A percentile compares a stretch with the other conserved stretches of the same genome.
Evolutionary conservation across 805 yeast genomes (phyloP).

Genomic region (Sugiyamaella smithiae): DNA sequence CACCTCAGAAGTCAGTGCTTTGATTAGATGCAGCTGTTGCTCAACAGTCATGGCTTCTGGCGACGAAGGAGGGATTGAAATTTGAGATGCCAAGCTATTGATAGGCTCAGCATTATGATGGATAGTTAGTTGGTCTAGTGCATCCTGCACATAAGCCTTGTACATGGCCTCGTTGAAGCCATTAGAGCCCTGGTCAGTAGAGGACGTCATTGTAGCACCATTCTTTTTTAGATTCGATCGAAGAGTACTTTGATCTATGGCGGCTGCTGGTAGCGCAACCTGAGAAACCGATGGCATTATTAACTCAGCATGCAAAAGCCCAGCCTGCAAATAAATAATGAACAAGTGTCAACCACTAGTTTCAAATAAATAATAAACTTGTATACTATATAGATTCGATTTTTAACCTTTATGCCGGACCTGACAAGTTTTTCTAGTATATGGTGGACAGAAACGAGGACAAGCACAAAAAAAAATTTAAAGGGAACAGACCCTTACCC

Average conservation of each 20-base stretch:
- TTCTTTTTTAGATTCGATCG: background rate
- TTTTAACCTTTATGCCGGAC: too few relatives aligned
- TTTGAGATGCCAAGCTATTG: conserved; percentile 57
- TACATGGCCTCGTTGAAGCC: conserved; percentile 19
- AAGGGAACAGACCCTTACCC: background rate
- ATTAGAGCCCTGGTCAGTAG: background rate
- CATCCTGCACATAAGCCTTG: conserved; percentile 54
- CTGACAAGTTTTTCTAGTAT: too few relatives aligned
- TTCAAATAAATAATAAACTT: too few relatives aligned
- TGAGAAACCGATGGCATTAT: conserved; percentile 3
- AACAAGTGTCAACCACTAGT: too few relatives aligned
- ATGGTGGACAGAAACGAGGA: too few relatives aligned
- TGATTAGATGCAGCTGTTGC: conserved; percentile 55
- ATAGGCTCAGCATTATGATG: conserved; percentile 53
- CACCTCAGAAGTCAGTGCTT: conserved; percentile 59
- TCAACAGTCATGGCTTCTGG: conserved; percentile 52
- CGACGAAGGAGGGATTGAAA: conserved; percentile 50
- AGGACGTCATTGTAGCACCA: background rate
- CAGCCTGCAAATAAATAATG: too few relatives aligned
- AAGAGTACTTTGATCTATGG: background rate
- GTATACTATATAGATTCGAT: too few relatives aligned
- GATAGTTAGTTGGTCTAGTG: conserved; percentile 65
- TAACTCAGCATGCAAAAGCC: background rate
- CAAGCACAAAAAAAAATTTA: background rate
- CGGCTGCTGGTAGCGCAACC: conserved; percentile 2